Percentiles rank a stretch among this genome's conserved stretches.
Conservation (phyloP, 164 flowering plant species). For the Umbilicus rupestris region DNA sequence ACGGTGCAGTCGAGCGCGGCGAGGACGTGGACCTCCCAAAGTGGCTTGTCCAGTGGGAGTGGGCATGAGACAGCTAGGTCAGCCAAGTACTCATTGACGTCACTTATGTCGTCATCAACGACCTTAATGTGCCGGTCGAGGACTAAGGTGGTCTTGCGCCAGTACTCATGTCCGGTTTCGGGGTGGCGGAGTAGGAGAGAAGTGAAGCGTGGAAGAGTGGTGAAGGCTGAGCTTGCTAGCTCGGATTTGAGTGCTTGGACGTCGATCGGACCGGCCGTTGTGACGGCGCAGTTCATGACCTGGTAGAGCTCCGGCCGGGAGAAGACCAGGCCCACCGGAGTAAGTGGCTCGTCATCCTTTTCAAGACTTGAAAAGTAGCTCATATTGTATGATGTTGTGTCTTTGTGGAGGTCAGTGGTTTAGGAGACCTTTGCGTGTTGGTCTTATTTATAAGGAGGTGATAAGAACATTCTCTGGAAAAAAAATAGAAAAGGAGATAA, state of each 20-base stretch:
- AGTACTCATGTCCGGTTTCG: slow-evolving; percentile 28
- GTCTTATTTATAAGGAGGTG: neutral
- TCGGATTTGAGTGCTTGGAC: slow-evolving; percentile 21
- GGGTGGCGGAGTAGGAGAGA: slow-evolving; percentile 43
- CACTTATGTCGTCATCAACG: neutral
- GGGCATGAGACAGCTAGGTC: slow-evolving; percentile 41
- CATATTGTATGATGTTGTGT: neutral
- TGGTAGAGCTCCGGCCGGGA: slow-evolving; percentile 30
- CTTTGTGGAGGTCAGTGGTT: neutral
- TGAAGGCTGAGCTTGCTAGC: slow-evolving; percentile 21
- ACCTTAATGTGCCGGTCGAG: slow-evolving; percentile 38
- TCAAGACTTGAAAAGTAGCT: neutral
- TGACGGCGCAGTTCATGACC: slow-evolving; percentile 35
- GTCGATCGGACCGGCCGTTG: slow-evolving; percentile 24
- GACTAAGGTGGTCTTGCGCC: slow-evolving; percentile 35
- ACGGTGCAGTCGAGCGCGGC: slow-evolving; percentile 27
- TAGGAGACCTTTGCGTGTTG: neutral
- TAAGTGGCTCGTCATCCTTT: slow-evolving; percentile 29
- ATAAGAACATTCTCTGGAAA: too few relatives aligned
- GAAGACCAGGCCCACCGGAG: slow-evolving; percentile 47
- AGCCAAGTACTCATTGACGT: slow-evolving; percentile 38
- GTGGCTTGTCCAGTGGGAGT: slow-evolving; percentile 36
- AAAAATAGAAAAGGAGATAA: too few relatives aligned
- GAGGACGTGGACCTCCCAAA: slow-evolving; percentile 60
- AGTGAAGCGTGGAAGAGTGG: slow-evolving; percentile 47